These are phyloP conservation scores for Termitomyces sp. DNA, from an alignment of 768 basidiomycete species.

Conservation along the genomic window DNA sequence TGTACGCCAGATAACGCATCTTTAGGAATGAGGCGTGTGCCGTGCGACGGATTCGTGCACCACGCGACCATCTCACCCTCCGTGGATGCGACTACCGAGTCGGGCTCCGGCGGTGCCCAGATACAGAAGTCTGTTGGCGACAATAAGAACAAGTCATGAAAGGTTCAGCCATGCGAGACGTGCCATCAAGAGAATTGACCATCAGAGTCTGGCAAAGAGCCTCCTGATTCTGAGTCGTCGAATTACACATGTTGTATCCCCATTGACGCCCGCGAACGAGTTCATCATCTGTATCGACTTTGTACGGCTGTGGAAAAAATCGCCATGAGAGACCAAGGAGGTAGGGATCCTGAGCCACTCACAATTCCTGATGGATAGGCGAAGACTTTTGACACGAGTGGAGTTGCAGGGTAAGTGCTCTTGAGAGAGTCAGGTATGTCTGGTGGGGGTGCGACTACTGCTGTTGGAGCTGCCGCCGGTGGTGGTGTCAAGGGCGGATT, in stretches of 20 bases:
- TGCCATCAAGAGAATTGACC: conserved; percentile 47
- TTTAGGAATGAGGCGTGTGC: conserved; percentile 68
- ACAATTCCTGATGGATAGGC: conserved; percentile 37
- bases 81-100: conserved; percentile 53
- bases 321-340: background rate
- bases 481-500: conserved; percentile 4
- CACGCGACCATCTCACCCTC: conserved; percentile 73
- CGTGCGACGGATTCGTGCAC: conserved; percentile 68
- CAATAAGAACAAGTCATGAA: background rate
- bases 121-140: conserved; percentile 57
- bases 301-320: conserved; percentile 19
- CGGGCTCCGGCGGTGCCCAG: conserved; percentile 50
- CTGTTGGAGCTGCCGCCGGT: background rate
- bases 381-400: conserved; percentile 37
- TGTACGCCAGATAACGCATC: conserved; percentile 64
- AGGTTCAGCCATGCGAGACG: conserved; percentile 5
- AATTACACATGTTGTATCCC: conserved; percentile 60
- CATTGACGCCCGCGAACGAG: conserved; percentile 43
- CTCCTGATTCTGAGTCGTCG: conserved; percentile 44
- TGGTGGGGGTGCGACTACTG: background rate
- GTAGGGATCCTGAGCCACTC: conserved; percentile 10
- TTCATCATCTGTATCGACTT: conserved; percentile 24
- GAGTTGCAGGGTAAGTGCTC: conserved; percentile 32
- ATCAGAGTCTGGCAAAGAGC: conserved; percentile 52
- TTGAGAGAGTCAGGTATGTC: conserved; percentile 5